phyloP scores from a whole-genome alignment of 2,329 filamentous ascomycete genomes.

The Monilinia fructigena region DNA sequence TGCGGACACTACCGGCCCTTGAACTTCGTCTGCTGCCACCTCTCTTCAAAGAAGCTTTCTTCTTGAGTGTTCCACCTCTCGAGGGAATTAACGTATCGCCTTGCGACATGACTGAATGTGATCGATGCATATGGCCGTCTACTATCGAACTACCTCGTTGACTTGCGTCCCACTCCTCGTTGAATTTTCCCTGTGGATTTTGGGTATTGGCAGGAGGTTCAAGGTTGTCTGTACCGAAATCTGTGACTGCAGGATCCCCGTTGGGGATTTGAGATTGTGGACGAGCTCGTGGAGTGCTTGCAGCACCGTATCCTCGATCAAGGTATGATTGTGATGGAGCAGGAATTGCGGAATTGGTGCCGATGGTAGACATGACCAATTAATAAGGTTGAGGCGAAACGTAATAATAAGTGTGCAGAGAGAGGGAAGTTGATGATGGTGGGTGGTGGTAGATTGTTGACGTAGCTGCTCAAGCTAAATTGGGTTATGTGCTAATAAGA shows the following conservation, averaged over 20 bases:
- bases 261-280: slow-evolving; percentile 27
- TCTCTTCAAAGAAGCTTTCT: slow-evolving; percentile 78
- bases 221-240: slow-evolving; percentile 27
- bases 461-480: slow-evolving; percentile 11
- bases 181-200: slow-evolving; percentile 52
- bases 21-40: slow-evolving; percentile 78
- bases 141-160: slow-evolving; percentile 65
- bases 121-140: slow-evolving; percentile 57
- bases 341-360: slow-evolving; percentile 31
- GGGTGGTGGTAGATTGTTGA: neutral
- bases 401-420: neutral
- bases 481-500: neutral
- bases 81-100: slow-evolving; percentile 42
- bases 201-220: slow-evolving; percentile 34
- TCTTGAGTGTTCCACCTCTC: slow-evolving; percentile 77
- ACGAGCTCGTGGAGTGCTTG: slow-evolving; percentile 28
- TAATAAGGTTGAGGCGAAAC: neutral
- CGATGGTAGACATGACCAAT: slow-evolving; percentile 32
- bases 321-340: slow-evolving; percentile 35
- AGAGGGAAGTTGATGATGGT: neutral
- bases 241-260: slow-evolving; percentile 32
- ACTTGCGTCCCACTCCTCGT: slow-evolving; percentile 69
- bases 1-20: slow-evolving; percentile 82
- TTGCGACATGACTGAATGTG: slow-evolving; percentile 52
- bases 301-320: slow-evolving; percentile 37